Base-by-base conservation (phyloP, 768 basidiomycete species). In the Amanita polypyramis region DNA sequence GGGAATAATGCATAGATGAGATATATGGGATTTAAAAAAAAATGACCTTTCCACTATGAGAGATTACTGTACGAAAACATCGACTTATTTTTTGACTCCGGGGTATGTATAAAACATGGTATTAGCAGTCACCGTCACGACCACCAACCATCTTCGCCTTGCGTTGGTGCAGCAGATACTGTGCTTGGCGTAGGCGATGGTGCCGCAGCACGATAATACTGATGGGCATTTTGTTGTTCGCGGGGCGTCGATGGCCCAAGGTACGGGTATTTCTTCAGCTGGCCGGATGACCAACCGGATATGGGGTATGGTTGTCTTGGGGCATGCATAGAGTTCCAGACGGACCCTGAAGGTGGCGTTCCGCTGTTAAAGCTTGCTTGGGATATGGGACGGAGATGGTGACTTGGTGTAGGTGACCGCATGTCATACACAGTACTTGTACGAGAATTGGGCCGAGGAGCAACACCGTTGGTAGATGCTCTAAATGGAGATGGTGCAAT, bases 111-210 rank as follows among this genome's bases (percentile, higher is more conserved):
- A 39, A 9, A 38, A 29, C 29, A 42, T 37, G 29, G 38, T 41
- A 41, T 41, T 52, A 41, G 23, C 27, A 39, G 45, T 29, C 32
- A 14, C n/a, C 52, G n/a, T 67, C 69, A 86, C 56, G 69, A 66
- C 76, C 79, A 91, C 89, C 88, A 92, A 30, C 88, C 89, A 40
- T 91, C 82, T 1, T 79, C 70, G 35, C 77, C 77, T 50, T 77
- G 68, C 0, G 84, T 88, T 5, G 82, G 85, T 7, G 80, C 73
- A 23, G 76, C 69, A 17, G 85, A 86, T n/a, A 82, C 80, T 1
- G 69, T 76, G 57, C 89, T 91, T 20, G 79, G 80, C 21, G 88
- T 80, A 6, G 89, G 89, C 1, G 88, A 91, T 11, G 80, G 72
- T 15, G 67, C 59, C 35, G 67, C 64, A 2, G 64, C 59, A 25